These are phyloP conservation scores for Melanomma pulvis-pyrius DNA, from an alignment of 495 filamentous ascomycete genomes.

Conservation along the genomic window DNA sequence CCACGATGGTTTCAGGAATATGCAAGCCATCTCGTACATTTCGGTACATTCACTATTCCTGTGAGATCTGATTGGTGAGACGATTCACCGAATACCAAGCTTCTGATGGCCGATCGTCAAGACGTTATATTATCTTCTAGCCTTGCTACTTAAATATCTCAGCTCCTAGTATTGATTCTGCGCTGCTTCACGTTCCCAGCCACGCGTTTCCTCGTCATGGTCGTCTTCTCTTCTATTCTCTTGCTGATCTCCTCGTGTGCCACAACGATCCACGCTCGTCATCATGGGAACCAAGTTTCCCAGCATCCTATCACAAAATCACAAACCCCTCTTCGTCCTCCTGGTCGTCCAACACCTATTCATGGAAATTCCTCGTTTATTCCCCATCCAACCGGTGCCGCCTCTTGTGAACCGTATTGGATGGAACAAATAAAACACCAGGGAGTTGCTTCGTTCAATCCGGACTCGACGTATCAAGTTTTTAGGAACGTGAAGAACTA, in stretches of 20 bases:
- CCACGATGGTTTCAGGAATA: background rate
- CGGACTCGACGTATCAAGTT: slow-evolving; percentile 51
- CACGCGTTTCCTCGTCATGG: slow-evolving; percentile 7
- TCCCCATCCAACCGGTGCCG: background rate
- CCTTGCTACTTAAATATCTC: background rate
- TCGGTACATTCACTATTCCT: too few species aligned
- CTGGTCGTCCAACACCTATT: background rate
- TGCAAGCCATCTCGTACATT: background rate
- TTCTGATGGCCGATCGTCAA: background rate
- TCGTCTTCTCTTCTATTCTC: background rate
- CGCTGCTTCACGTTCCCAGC: background rate
- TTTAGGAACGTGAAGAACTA: slow-evolving; percentile 62
- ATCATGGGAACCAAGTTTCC: background rate
- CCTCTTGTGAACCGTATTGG: slow-evolving; percentile 39
- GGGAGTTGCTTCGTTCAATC: slow-evolving; percentile 44
- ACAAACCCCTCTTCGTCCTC: background rate
- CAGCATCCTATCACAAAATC: background rate
- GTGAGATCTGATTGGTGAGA: background rate
- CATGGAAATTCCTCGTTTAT: background rate
- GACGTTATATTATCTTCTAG: background rate
- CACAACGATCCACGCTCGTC: slow-evolving; percentile 1
- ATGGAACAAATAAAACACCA: slow-evolving; percentile 44
- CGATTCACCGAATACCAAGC: background rate
- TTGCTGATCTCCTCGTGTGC: background rate
- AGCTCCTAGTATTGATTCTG: background rate